Base-by-base conservation (phyloP, 805 yeast genomes). In the Monosporozyma aquatica region DNA sequence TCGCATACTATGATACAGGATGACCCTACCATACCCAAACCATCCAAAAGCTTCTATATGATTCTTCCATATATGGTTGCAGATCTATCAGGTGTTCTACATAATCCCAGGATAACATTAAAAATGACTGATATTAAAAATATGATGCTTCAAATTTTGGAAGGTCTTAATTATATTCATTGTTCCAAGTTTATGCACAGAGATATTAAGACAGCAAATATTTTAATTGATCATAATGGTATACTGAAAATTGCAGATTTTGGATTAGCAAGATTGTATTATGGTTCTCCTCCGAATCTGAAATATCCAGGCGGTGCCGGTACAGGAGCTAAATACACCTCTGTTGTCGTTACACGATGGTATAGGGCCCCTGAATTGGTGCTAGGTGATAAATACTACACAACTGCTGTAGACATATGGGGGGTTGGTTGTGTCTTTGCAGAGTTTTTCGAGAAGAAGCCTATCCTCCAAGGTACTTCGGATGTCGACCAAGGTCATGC, bases 351-450 rank as follows among this genome's bases (percentile, higher is more conserved):
- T 29, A 92, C 98, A 0, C 66, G 98, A 49, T 92, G 98, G 98
- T 92, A 94, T 62, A 70, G 98, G 45, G 95, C 98, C 1, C 98
- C 97, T 0, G 98, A 90, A 60, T 69, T 92, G 15, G 71, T 92
- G 13, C 65, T 92, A 41, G 96, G 96, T 3, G 95, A 87, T 50
- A 71, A 82, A 51, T 69, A 74, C 45, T 90, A 90, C 60, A 87
- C 97, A 2, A 84, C 97, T 0, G 95, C 97, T 0, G 90, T 90
- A 10, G 99, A 92, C 63, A 74, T 92, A 65, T 92, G 99, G 99
- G 97, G 97, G 0, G 75, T 86, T 17, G 97, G 97, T 1, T 92
- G 98, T 65, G 90, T 92, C 0, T 80, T 92, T 57, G 98, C 87
- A 0, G 99, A 92, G 63, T 71, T 89, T 56, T 90, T 83, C 64